phyloP scores from a whole-genome alignment of 2,329 filamentous ascomycete species.

The Diaporthe citrichinensis region DNA sequence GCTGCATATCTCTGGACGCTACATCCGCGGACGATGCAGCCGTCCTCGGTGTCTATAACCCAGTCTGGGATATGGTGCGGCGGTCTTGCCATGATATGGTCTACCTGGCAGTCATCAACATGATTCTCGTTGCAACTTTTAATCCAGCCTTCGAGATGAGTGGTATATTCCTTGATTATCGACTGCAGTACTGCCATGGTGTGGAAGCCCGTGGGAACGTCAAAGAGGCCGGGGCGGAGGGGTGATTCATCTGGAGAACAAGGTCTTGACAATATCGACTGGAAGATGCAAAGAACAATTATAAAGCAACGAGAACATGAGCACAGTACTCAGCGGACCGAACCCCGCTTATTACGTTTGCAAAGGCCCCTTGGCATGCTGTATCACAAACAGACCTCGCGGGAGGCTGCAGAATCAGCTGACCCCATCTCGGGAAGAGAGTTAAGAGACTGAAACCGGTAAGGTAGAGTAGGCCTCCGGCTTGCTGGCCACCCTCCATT shows the following conservation, averaged over 20 bases:
- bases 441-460: too few species aligned
- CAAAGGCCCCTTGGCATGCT: too few species aligned
- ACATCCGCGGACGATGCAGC: slow-evolving; percentile 14
- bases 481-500: too few species aligned
- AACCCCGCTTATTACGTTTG: too few species aligned
- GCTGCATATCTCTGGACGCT: slow-evolving; percentile 4
- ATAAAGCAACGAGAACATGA: too few species aligned
- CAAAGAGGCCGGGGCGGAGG: background rate
- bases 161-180: background rate
- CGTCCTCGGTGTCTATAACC: background rate
- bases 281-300: too few species aligned
- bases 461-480: too few species aligned
- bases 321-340: too few species aligned
- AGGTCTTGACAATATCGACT: background rate
- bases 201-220: background rate
- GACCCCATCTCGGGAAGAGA: too few species aligned
- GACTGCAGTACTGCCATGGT: background rate
- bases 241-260: background rate
- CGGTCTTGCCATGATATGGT: background rate
- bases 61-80: slow-evolving; percentile 18
- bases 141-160: slow-evolving; percentile 1
- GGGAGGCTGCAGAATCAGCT: too few species aligned
- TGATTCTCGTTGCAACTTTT: background rate
- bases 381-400: too few species aligned
- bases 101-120: background rate